Conservation (phyloP, 805 yeast species). For the Metschnikowia dekortorum region DNA sequence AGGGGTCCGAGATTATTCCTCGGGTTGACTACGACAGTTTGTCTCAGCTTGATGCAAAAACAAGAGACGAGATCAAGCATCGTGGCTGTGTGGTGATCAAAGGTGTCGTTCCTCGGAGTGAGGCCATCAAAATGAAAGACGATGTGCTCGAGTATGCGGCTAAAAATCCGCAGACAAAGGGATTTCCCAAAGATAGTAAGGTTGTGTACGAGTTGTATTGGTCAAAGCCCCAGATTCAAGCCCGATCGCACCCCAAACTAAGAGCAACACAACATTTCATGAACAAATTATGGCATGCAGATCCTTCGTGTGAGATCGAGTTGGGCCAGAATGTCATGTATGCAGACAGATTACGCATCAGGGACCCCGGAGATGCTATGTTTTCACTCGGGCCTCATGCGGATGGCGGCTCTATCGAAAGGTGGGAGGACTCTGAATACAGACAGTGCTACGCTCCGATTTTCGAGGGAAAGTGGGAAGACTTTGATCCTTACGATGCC, state of each 20-base stretch:
- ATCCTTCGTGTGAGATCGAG: constrained; percentile 23
- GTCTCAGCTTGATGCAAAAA: too few relatives aligned
- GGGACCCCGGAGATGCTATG: constrained; percentile 33
- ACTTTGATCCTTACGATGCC: constrained; percentile 37
- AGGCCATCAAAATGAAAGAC: too few relatives aligned
- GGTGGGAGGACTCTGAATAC: constrained; percentile 44
- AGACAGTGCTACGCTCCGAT: constrained; percentile 32
- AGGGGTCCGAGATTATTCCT: too few relatives aligned
- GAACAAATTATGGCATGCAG: constrained; percentile 25
- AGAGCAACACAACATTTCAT: constrained; percentile 23
- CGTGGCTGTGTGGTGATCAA: too few relatives aligned
- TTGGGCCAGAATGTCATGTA: constrained; percentile 31
- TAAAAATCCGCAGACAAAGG: too few relatives aligned
- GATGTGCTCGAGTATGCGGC: too few relatives aligned
- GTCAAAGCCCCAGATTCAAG: constrained; percentile 35
- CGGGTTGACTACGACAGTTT: too few relatives aligned
- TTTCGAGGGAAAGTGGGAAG: constrained; percentile 39
- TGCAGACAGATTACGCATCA: constrained; percentile 39
- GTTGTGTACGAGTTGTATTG: constrained; percentile 34
- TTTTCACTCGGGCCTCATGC: constrained; percentile 33
- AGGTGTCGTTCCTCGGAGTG: too few relatives aligned
- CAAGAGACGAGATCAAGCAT: too few relatives aligned
- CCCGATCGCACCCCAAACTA: constrained; percentile 37
- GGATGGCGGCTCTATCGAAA: constrained; percentile 42
- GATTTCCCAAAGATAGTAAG: too few relatives aligned